A percentile compares a stretch with the other conserved stretches of the same genome.
Evolutionary conservation across 176 grass and related monocot genomes (phyloP).

Genomic region (Saccharum spontaneum): DNA sequence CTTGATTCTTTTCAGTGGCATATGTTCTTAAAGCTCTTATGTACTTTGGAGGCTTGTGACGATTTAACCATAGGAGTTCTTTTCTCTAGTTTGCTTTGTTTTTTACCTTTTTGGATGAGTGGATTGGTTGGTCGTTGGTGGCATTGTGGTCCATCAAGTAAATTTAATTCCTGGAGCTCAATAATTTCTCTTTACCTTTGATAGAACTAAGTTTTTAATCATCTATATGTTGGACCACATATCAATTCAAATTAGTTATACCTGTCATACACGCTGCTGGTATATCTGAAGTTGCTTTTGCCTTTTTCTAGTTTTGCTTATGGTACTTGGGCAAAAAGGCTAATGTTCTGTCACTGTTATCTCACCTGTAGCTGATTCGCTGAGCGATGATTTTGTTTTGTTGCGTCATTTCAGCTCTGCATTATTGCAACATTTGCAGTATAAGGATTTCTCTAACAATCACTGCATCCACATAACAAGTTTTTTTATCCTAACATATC

Average conservation of each 20-base stretch:
- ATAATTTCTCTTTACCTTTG: conserved; percentile 24
- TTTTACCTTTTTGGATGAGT: conserved; percentile 38
- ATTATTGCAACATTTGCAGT: conserved; percentile 3
- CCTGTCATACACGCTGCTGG: conserved; percentile 29
- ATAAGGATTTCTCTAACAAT: conserved; percentile 23
- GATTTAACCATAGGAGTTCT: conserved; percentile 24
- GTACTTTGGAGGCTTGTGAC: conserved; percentile 42
- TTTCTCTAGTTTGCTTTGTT: conserved; percentile 35
- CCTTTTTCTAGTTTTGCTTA: conserved; percentile 36
- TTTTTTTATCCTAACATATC: conserved; percentile 2
- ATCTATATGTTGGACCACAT: conserved; percentile 46
- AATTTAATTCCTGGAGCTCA: conserved; percentile 41
- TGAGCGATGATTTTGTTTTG: conserved; percentile 9
- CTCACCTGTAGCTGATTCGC: conserved; percentile 36
- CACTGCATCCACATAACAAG: neutral
- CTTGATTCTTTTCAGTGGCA: conserved; percentile 41
- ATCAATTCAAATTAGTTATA: conserved; percentile 39
- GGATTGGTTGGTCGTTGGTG: conserved; percentile 37
- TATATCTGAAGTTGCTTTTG: conserved; percentile 34
- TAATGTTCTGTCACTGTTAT: conserved; percentile 27
- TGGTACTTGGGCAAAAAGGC: conserved; percentile 29
- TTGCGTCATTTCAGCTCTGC: conserved; percentile 13
- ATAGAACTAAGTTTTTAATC: conserved; percentile 12
- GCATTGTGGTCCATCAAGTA: conserved; percentile 53
- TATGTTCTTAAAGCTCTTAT: conserved; percentile 45